Base-by-base conservation (phyloP, 345 rosid genomes). In the Gossypium arboreum region DNA sequence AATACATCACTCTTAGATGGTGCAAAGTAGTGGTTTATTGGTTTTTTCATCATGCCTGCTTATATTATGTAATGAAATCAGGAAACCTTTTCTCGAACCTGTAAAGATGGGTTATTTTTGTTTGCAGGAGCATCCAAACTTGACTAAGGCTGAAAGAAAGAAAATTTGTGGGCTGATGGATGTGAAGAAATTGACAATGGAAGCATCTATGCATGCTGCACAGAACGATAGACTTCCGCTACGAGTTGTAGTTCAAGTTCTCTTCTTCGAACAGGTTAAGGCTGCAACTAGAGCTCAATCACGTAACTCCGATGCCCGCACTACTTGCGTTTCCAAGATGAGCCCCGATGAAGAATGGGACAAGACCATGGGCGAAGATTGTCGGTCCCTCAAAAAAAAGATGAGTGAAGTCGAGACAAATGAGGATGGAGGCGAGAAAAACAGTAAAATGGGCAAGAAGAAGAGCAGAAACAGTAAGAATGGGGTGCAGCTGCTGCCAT, bases 241-340 rank as follows among this genome's bases (percentile, higher is more conserved):
- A 9, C 86, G 98, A 2, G 89, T 92, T 25, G 92, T 92, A 2
- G 97, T 94, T 62, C 98, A 94, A 84, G 97, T 94, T 72, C 92
- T 94, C 69, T 94, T 85, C 81, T 92, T 89, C 15, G 97, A 91
- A 87, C 97, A 91, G 83, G 87, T 88, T 15, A 82, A 92, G 75
- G 88, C 84, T 17, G 86, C 83, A 12, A 84, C 91, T 8, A 84
- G 84, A 51, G 83, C 70, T 74, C 87, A 79, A 50, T 86, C 86
- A 2, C 83, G 66, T 2, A 75, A 59, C 71, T 78, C 81, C 64
- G 75, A 76, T 59, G 79, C 65, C 54, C 80, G 41, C 7, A 77
- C 59, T 72, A 75, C 41, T 52, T 86, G 82, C 27, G 80, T 69
- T 63, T 80, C 88, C 51, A 73, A 78, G 2, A 80, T 84, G 0